These are phyloP conservation scores for Elongisporangium prolatum DNA, from an alignment of 352 stramenopile genomes.

Conservation along the genomic window DNA sequence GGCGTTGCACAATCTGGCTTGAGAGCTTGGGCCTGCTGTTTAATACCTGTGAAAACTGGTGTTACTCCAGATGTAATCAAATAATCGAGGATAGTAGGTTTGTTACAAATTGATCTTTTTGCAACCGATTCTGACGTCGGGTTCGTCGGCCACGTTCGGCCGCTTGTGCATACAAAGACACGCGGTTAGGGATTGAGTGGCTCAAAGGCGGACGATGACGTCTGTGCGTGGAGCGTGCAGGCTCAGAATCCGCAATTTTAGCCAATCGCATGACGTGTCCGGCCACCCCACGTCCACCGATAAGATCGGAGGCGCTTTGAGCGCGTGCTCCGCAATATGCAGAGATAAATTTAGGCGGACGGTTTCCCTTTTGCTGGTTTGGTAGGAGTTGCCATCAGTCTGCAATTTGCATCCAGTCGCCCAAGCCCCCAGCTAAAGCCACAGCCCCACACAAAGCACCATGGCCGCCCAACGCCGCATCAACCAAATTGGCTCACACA, in stretches of 20 bases:
- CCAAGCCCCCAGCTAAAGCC: constrained; percentile 9
- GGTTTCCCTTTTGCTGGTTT: neutral
- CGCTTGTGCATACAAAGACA: neutral
- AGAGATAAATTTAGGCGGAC: neutral
- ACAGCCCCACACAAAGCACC: neutral
- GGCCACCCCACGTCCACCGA: constrained; percentile 1
- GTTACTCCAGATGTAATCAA: neutral
- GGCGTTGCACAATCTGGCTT: no score
- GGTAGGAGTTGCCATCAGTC: constrained; percentile 21
- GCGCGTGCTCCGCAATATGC: neutral
- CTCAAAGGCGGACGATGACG: constrained; percentile 42
- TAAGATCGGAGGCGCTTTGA: neutral
- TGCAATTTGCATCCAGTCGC: constrained; percentile 33
- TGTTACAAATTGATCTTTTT: neutral
- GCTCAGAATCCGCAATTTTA: constrained; percentile 16
- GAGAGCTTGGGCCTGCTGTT: no score
- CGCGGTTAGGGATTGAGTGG: neutral
- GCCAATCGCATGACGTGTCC: constrained; percentile 9
- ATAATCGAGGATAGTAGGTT: neutral
- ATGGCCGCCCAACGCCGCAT: constrained; percentile 76
- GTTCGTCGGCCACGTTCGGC: neutral
- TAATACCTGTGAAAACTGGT: neutral
- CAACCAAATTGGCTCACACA: constrained; percentile 63
- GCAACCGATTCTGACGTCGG: neutral
- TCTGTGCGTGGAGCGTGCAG: constrained; percentile 33